Conservation (phyloP, 129 eudicot species). For the Deinandra increscens region DNA sequence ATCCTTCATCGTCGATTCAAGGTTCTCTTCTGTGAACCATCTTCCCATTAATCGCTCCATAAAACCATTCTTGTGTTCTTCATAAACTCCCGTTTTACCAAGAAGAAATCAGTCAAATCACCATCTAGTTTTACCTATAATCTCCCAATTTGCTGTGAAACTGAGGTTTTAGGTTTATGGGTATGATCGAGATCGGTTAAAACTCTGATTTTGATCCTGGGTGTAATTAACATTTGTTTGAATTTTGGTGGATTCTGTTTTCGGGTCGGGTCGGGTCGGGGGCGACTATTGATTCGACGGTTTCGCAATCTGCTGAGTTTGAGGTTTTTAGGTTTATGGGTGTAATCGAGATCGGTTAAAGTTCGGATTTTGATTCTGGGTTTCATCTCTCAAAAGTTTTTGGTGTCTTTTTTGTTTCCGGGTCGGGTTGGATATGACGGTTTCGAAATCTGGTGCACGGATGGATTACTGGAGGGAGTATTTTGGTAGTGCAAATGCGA, state of each 20-base stretch:
- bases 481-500: conserved; percentile 53
- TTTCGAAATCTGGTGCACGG: conserved; percentile 29
- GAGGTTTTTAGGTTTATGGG: conserved; percentile 20
- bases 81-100: neutral
- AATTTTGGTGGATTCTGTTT: conserved; percentile 34
- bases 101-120: neutral
- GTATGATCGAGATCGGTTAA: conserved; percentile 15
- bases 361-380: conserved; percentile 6
- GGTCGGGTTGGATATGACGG: conserved; percentile 30
- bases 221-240: conserved; percentile 14
- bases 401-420: conserved; percentile 26
- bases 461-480: conserved; percentile 79
- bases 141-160: conserved; percentile 10
- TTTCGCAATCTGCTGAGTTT: conserved; percentile 29
- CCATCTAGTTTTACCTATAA: conserved; percentile 4
- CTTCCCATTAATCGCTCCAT: neutral
- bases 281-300: conserved; percentile 23
- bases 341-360: conserved; percentile 10
- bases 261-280: neutral
- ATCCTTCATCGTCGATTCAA: neutral
- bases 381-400: conserved; percentile 27
- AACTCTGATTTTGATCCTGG: neutral
- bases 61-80: conserved; percentile 1
- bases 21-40: neutral
- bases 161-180: conserved; percentile 21